Conservation (phyloP, 495 filamentous ascomycete genomes). For the Podospora didyma region DNA sequence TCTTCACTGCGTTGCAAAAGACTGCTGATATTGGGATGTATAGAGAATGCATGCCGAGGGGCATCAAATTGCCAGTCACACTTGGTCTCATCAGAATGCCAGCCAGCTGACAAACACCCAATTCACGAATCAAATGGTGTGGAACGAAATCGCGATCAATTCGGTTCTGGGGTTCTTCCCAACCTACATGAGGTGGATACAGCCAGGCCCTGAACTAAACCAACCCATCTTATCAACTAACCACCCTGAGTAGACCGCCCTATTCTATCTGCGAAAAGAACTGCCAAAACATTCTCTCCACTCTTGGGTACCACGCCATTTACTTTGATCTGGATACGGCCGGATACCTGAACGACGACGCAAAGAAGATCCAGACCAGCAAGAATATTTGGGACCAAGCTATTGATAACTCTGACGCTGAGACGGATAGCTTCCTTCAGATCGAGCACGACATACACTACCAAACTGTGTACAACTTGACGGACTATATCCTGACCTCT, state of each 20-base stretch:
- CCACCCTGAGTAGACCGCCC: constrained; percentile 49
- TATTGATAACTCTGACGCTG: constrained; percentile 44
- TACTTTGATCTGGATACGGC: constrained; percentile 79
- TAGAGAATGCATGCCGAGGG: constrained; percentile 62
- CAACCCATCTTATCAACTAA: neutral
- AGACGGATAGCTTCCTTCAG: constrained; percentile 52
- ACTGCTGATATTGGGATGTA: constrained; percentile 9
- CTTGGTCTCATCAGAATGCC: constrained; percentile 78
- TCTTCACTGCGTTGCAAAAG: neutral
- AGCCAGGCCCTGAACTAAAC: neutral
- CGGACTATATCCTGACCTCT: constrained; percentile 64
- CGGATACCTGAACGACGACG: constrained; percentile 64
- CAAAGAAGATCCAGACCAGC: constrained; percentile 59
- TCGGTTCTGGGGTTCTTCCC: constrained; percentile 79
- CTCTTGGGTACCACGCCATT: constrained; percentile 70
- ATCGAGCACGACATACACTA: constrained; percentile 80
- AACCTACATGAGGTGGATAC: constrained; percentile 65
- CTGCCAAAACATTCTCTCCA: constrained; percentile 58
- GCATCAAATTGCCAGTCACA: constrained; percentile 84
- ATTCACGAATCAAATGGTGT: constrained; percentile 64
- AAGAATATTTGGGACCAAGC: constrained; percentile 67
- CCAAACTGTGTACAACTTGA: constrained; percentile 72
- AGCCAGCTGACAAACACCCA: constrained; percentile 51
- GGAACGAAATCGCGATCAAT: constrained; percentile 75
- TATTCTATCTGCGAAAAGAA: constrained; percentile 65